These are phyloP conservation scores for Candida mattraensis DNA, from an alignment of 805 yeast genomes.

Conservation along the genomic window DNA sequence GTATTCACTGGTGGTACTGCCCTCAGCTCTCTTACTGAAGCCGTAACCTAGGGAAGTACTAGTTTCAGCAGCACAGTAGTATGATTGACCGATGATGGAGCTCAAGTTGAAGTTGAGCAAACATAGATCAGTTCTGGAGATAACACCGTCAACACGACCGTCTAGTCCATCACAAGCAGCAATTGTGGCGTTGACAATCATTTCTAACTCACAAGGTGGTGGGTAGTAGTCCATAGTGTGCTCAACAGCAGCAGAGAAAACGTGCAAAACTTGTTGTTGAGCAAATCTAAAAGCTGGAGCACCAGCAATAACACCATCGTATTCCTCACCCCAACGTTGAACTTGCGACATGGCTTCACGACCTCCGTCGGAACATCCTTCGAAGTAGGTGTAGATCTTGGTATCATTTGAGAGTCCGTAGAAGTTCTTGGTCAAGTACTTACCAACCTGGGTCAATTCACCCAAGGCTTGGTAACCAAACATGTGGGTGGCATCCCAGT, in stretches of 20 bases:
- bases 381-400: slow-evolving; percentile 7
- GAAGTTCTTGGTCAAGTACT: slow-evolving; percentile 4
- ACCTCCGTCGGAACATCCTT: slow-evolving; percentile 12
- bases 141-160: slow-evolving; percentile 12
- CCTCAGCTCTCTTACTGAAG: slow-evolving; percentile 4
- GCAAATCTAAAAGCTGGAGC: slow-evolving; percentile 11
- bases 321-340: slow-evolving; percentile 10
- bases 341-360: slow-evolving; percentile 11
- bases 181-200: slow-evolving; percentile 8
- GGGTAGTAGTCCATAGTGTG: slow-evolving; percentile 8
- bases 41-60: slow-evolving; percentile 1
- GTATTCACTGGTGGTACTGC: not conserved
- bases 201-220: slow-evolving; percentile 8
- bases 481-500: slow-evolving; percentile 12
- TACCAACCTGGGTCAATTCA: slow-evolving; percentile 6
- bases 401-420: slow-evolving; percentile 4
- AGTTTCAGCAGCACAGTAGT: slow-evolving; percentile 6
- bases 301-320: slow-evolving; percentile 10
- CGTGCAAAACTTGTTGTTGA: slow-evolving; percentile 10
- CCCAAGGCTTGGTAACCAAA: slow-evolving; percentile 9
- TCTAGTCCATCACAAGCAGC: slow-evolving; percentile 9
- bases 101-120: slow-evolving; percentile 5
- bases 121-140: slow-evolving; percentile 11
- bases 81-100: slow-evolving; percentile 6
- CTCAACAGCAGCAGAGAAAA: slow-evolving; percentile 8